Conservation (phyloP, 805 yeast species). For the Candida incommunis region DNA sequence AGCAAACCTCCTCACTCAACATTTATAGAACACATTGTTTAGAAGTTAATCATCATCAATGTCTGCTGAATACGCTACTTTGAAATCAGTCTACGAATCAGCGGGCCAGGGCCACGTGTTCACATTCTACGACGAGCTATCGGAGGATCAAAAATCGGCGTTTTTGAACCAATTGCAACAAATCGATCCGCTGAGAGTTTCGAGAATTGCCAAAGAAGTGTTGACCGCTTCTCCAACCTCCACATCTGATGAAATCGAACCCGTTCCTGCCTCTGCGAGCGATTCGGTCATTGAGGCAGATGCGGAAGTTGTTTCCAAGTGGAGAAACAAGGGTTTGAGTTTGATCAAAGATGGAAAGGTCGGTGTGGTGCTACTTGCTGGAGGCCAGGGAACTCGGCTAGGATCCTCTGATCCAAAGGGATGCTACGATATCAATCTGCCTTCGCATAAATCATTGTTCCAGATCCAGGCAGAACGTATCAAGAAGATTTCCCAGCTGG, state of each 20-base stretch:
- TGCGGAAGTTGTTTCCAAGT: conserved; percentile 22
- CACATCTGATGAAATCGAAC: conserved; percentile 10
- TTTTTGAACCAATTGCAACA: conserved; percentile 21
- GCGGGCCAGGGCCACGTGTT: conserved; percentile 29
- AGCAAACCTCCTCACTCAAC: not conserved
- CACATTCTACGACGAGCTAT: conserved; percentile 21
- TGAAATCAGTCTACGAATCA: conserved; percentile 12
- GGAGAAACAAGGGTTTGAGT: conserved; percentile 43
- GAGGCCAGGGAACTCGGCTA: conserved; percentile 95
- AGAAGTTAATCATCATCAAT: not conserved
- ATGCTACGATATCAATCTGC: conserved; percentile 75
- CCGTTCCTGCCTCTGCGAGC: conserved; percentile 18
- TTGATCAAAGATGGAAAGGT: conserved; percentile 63
- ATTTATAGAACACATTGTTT: not conserved
- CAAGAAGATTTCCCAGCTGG: conserved; percentile 40
- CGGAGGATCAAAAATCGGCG: conserved; percentile 12
- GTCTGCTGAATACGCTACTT: conserved; percentile 2
- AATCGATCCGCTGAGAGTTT: conserved; percentile 23
- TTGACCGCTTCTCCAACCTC: conserved; percentile 5
- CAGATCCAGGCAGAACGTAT: conserved; percentile 89
- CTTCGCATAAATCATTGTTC: conserved; percentile 72
- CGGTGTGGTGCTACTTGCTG: conserved; percentile 88
- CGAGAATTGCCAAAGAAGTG: conserved; percentile 15
- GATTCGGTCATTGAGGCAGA: conserved; percentile 18
- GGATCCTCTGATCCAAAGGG: conserved; percentile 92